Evolutionary conservation across 1,284 basidiomycete species (phyloP).

Genomic region (Pascua guehoae): DNA sequence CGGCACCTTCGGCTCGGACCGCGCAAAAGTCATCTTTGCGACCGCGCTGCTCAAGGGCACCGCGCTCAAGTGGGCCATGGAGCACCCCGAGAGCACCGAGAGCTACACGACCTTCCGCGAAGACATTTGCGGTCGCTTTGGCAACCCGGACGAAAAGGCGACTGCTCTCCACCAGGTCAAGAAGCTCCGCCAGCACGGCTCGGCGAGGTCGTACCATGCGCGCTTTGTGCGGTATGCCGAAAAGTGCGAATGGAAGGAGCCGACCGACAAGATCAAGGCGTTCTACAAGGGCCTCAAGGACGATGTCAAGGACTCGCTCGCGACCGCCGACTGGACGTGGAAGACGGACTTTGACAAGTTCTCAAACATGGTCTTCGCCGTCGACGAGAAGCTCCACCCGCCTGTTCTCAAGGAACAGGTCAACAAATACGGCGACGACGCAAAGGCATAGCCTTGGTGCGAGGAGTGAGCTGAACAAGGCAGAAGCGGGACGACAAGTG

Average conservation of each 20-base stretch:
- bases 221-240: slow-evolving; percentile 14
- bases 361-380: slow-evolving; percentile 12
- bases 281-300: slow-evolving; percentile 19
- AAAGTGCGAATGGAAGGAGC: slow-evolving; percentile 5
- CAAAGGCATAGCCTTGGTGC: no score
- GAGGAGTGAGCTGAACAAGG: background rate
- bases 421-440: slow-evolving; percentile 9
- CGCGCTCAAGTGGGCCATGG: slow-evolving; percentile 17
- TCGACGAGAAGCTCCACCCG: slow-evolving; percentile 17
- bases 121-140: slow-evolving; percentile 11
- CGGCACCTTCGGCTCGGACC: slow-evolving; percentile 28
- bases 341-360: slow-evolving; percentile 15
- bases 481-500: no score
- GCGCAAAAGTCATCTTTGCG: slow-evolving; percentile 23
- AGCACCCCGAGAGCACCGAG: slow-evolving; percentile 10
- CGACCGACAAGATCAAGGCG: slow-evolving; percentile 16
- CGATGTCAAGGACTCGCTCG: slow-evolving; percentile 18
- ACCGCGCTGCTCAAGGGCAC: slow-evolving; percentile 14
- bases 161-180: slow-evolving; percentile 18
- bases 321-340: slow-evolving; percentile 16
- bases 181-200: slow-evolving; percentile 20
- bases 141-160: slow-evolving; percentile 17
- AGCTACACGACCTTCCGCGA: slow-evolving; percentile 8
- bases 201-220: slow-evolving; percentile 6
- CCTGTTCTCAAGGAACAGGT: slow-evolving; percentile 14